Percentiles rank a stretch among this genome's conserved stretches.
These are phyloP conservation scores for Hyaloscypha finlandica DNA, from an alignment of 495 filamentous ascomycete genomes.

Conservation along the genomic window DNA sequence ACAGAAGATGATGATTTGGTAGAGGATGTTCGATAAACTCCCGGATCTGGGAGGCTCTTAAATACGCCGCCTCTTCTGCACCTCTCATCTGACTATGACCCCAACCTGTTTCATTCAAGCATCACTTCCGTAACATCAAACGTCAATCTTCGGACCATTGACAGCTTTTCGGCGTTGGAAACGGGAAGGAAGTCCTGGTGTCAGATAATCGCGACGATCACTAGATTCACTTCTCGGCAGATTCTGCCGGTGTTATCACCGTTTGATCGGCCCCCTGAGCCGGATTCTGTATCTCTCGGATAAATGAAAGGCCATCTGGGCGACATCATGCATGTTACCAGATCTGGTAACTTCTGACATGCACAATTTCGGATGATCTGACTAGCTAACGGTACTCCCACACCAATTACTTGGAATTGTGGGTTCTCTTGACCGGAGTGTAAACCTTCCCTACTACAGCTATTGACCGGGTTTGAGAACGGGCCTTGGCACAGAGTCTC, in stretches of 20 bases:
- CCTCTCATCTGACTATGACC: neutral
- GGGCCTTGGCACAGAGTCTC: too few relatives aligned
- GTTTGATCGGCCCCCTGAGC: neutral
- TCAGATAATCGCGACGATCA: neutral
- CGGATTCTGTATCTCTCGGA: neutral
- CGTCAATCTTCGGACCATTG: neutral
- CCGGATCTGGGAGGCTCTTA: neutral
- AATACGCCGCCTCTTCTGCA: neutral
- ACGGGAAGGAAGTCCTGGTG: neutral
- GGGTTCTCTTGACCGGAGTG: too few relatives aligned
- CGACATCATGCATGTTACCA: neutral
- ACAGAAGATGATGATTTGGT: neutral
- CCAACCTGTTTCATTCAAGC: slow-evolving; percentile 1
- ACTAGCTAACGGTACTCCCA: too few relatives aligned
- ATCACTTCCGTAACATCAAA: neutral
- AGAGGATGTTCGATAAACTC: neutral
- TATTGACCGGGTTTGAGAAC: too few relatives aligned
- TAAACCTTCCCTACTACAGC: too few relatives aligned
- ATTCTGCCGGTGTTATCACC: neutral
- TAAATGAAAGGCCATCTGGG: neutral
- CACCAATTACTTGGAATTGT: too few relatives aligned
- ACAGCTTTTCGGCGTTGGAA: neutral
- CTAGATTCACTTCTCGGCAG: neutral
- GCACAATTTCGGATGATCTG: too few relatives aligned
- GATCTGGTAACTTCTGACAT: neutral